Evolutionary conservation across 2,329 filamentous ascomycete genomes (phyloP).

Genomic region (Cyanodermella asteris): DNA sequence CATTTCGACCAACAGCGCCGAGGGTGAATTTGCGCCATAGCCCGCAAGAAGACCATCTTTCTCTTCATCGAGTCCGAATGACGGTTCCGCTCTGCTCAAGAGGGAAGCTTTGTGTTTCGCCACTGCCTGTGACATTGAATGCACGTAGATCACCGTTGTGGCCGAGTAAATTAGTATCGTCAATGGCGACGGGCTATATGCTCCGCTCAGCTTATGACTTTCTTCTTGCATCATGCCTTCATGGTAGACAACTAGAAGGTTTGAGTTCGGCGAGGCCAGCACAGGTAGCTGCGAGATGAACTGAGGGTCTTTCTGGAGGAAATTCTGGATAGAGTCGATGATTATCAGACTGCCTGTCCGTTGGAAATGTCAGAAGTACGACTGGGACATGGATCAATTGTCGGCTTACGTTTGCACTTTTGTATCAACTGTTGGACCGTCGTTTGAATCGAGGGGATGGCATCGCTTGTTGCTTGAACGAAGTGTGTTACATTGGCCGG

Average conservation of each 20-base stretch:
- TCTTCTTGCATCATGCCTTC: slow-evolving; percentile 51
- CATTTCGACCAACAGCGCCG: slow-evolving; percentile 54
- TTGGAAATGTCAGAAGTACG: too few relatives aligned
- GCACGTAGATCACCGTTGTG: slow-evolving; percentile 60
- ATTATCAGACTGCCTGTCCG: slow-evolving; percentile 49
- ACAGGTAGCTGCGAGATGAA: slow-evolving; percentile 41
- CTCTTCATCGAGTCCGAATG: slow-evolving; percentile 38
- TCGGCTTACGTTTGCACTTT: not conserved
- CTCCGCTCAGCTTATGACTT: slow-evolving; percentile 37
- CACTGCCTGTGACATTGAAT: slow-evolving; percentile 52
- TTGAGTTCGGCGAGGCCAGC: slow-evolving; percentile 40
- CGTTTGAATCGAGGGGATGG: slow-evolving; percentile 15
- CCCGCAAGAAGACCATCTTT: slow-evolving; percentile 21
- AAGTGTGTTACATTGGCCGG: slow-evolving; percentile 13
- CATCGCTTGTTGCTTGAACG: slow-evolving; percentile 32
- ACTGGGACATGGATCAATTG: slow-evolving; percentile 3
- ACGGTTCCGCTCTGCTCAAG: slow-evolving; percentile 51
- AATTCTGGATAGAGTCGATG: slow-evolving; percentile 55
- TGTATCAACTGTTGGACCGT: not conserved
- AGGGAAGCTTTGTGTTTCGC: slow-evolving; percentile 54
- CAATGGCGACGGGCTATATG: slow-evolving; percentile 42
- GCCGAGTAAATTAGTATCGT: slow-evolving; percentile 61
- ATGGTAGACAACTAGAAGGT: slow-evolving; percentile 65
- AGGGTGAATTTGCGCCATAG: slow-evolving; percentile 27
- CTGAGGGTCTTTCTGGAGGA: slow-evolving; percentile 28